These are phyloP conservation scores for Exophiala sideris DNA, from an alignment of 2,329 filamentous ascomycete genomes.

Conservation along the genomic window DNA sequence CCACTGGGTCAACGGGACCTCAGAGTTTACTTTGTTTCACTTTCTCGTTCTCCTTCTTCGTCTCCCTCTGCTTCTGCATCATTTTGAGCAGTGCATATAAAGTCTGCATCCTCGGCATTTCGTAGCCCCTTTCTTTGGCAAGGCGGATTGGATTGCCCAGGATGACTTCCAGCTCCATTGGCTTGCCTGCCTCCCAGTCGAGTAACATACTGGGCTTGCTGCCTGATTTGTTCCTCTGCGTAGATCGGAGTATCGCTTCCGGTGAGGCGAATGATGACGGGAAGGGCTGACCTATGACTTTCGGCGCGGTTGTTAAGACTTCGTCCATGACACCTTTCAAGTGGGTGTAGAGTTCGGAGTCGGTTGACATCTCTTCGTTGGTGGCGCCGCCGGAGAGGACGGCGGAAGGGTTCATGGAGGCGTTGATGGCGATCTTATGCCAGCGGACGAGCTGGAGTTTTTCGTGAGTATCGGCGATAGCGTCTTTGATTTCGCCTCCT, in stretches of 20 bases:
- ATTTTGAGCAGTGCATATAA: conserved; percentile 65
- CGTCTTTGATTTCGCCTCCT: conserved; percentile 61
- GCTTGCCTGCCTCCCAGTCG: conserved; percentile 65
- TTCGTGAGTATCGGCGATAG: conserved; percentile 61
- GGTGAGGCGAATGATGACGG: conserved; percentile 59
- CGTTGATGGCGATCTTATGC: conserved; percentile 76
- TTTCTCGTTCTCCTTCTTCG: conserved; percentile 5
- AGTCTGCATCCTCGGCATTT: conserved; percentile 64
- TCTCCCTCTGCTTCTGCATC: conserved; percentile 55
- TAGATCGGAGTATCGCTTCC: conserved; percentile 62
- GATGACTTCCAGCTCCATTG: conserved; percentile 70
- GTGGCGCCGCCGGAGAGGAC: conserved; percentile 63
- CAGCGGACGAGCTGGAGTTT: conserved; percentile 68
- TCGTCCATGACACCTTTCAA: conserved; percentile 67
- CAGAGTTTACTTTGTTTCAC: conserved; percentile 13
- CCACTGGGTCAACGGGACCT: background rate
- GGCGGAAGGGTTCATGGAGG: conserved; percentile 69
- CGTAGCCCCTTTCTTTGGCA: conserved; percentile 59
- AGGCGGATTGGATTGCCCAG: conserved; percentile 67
- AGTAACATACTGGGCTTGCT: conserved; percentile 60
- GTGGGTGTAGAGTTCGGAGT: conserved; percentile 61
- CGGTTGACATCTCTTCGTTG: conserved; percentile 64
- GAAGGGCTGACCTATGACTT: conserved; percentile 60
- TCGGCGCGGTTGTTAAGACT: conserved; percentile 62
- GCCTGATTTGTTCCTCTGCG: conserved; percentile 54